Conservation (phyloP, 495 filamentous ascomycete species). For the Parathielavia hyrcaniae region DNA sequence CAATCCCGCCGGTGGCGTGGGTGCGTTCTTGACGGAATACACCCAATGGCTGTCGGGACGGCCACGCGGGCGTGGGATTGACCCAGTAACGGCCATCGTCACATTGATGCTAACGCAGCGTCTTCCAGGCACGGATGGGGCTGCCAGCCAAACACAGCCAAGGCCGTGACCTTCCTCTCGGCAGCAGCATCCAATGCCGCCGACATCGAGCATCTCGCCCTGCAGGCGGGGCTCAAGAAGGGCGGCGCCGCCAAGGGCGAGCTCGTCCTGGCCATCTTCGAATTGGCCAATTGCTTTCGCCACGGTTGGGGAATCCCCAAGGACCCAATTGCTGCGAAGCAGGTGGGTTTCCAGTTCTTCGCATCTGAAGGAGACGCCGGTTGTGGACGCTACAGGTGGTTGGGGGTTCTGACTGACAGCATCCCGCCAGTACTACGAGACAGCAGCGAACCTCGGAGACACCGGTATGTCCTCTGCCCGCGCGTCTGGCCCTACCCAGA, state of each 20-base stretch:
- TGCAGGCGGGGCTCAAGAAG: slow-evolving; percentile 80
- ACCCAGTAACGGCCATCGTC: slow-evolving; percentile 16
- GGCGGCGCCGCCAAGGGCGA: slow-evolving; percentile 95
- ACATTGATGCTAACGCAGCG: slow-evolving; percentile 14
- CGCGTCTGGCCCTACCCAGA: neutral
- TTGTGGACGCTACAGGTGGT: neutral
- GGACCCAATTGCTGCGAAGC: slow-evolving; percentile 77
- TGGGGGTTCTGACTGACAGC: neutral
- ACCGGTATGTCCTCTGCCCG: slow-evolving; percentile 44
- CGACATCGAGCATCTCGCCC: slow-evolving; percentile 72
- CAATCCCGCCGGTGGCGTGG: neutral
- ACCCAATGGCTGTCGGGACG: slow-evolving; percentile 16
- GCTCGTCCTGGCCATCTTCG: slow-evolving; percentile 94
- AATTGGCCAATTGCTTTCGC: slow-evolving; percentile 90
- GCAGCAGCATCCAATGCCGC: slow-evolving; percentile 89
- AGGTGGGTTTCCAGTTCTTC: slow-evolving; percentile 36
- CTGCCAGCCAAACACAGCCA: slow-evolving; percentile 60
- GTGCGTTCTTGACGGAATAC: slow-evolving; percentile 1
- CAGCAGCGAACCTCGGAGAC: slow-evolving; percentile 91
- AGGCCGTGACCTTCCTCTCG: slow-evolving; percentile 75
- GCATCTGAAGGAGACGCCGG: slow-evolving; percentile 4
- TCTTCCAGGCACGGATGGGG: slow-evolving; percentile 94
- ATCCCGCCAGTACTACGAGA: slow-evolving; percentile 77
- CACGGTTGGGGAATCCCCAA: slow-evolving; percentile 91
- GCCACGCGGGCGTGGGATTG: slow-evolving; percentile 18